A percentile compares a stretch with the other conserved stretches of the same genome.
Conservation (phyloP, 306 rosid genomes). For the Ammopiptanthus mongolicus region DNA sequence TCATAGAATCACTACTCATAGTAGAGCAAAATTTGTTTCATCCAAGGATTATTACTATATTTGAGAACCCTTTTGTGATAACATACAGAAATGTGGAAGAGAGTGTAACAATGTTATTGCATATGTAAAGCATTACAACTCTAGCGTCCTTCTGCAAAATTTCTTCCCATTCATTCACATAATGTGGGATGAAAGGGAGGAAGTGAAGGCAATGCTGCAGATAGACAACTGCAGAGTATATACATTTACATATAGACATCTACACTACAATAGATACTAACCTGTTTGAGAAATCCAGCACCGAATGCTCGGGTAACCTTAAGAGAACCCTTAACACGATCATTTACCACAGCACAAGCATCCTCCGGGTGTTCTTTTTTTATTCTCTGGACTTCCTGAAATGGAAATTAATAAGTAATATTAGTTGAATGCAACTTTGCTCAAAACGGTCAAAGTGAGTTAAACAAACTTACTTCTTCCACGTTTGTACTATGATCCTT, state of each 20-base stretch:
- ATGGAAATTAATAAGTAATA: conserved; percentile 1
- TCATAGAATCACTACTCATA: not conserved
- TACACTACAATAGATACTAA: not conserved
- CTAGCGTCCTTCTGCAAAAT: not conserved
- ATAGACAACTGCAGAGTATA: not conserved
- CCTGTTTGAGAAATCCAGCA: conserved; percentile 99
- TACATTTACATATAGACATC: not conserved
- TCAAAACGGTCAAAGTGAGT: conserved; percentile 1
- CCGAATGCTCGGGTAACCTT: conserved; percentile 97
- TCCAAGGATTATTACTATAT: not conserved
- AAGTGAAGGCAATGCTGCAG: not conserved
- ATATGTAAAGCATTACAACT: not conserved
- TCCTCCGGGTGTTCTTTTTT: conserved; percentile 79
- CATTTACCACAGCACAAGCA: conserved; percentile 69
- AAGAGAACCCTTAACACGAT: conserved; percentile 93
- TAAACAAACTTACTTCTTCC: conserved; percentile 47
- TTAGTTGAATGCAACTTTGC: not conserved
- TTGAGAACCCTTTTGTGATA: not conserved
- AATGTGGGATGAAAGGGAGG: too few relatives aligned
- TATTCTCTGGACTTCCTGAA: conserved; percentile 86
- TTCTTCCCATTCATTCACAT: not conserved
- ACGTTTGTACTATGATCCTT: conserved; percentile 82
- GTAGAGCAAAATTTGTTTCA: not conserved
- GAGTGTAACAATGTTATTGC: not conserved
- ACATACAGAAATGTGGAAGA: conserved; percentile 9